Conservation (phyloP, 192 early-diverging fungal species). For the Rhizoclosmatium globosum region DNA sequence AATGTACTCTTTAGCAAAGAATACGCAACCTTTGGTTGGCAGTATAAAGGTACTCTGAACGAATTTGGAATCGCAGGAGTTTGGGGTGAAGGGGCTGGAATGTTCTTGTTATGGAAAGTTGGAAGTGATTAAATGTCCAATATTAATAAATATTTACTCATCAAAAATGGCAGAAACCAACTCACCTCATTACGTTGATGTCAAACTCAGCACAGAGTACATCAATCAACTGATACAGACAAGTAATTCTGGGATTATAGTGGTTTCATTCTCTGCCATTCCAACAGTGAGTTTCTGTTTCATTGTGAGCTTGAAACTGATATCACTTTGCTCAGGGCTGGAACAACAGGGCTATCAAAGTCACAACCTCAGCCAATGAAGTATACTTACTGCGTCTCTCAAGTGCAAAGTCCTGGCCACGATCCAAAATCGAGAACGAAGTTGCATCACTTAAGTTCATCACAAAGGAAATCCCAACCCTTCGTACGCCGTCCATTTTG, state of each 20-base stretch:
- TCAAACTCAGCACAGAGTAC: constrained; percentile 5
- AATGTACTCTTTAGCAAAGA: constrained; percentile 2
- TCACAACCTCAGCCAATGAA: not conserved
- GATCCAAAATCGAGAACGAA: constrained; percentile 23
- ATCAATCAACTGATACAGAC: not conserved
- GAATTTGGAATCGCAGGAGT: constrained; percentile 25
- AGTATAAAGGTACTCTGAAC: constrained; percentile 11
- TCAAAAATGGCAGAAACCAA: constrained; percentile 24
- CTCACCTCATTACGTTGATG: constrained; percentile 33
- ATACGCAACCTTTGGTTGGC: constrained; percentile 10
- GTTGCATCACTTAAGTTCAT: not conserved
- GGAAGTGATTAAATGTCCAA: too few species aligned
- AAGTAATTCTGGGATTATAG: not conserved
- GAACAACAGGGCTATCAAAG: constrained; percentile 42
- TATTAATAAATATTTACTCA: not conserved
- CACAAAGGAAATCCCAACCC: not conserved
- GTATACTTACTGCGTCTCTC: constrained; percentile 24
- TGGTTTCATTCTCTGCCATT: not conserved
- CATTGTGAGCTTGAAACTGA: not conserved
- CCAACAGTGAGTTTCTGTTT: constrained; percentile 1
- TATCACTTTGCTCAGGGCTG: constrained; percentile 3
- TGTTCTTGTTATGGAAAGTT: not conserved
- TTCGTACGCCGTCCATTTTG: constrained; percentile 6
- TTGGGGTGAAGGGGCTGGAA: constrained; percentile 9
- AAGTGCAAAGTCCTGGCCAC: constrained; percentile 23